Conservation (phyloP, 2,329 filamentous ascomycete species). For the Cytospora mali region DNA sequence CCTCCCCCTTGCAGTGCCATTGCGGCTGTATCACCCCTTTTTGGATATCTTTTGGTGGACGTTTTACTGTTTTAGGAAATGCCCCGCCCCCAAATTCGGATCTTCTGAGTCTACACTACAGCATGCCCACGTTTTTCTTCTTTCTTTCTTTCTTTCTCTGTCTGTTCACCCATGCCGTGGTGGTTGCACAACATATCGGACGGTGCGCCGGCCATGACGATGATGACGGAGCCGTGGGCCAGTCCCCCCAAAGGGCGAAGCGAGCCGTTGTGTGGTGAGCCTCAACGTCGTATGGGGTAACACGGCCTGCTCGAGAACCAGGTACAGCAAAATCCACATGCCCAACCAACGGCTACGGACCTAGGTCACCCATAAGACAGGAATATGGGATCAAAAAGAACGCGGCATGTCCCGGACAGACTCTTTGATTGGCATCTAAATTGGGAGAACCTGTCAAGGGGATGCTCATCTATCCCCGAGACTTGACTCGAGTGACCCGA, state of each 20-base stretch:
- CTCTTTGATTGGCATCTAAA: too few species aligned
- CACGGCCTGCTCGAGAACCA: too few species aligned
- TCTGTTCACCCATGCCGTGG: slow-evolving; percentile 16
- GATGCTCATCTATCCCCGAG: too few species aligned
- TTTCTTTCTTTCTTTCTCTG: too few species aligned
- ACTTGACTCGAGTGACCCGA: too few species aligned
- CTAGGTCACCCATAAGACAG: too few species aligned
- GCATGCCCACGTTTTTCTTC: slow-evolving; percentile 13
- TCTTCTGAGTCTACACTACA: not conserved
- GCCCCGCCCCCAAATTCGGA: slow-evolving; percentile 9
- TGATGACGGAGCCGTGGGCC: not conserved
- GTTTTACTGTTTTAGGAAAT: slow-evolving; percentile 18
- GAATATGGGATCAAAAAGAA: too few species aligned
- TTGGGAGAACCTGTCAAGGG: too few species aligned
- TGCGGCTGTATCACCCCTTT: slow-evolving; percentile 12
- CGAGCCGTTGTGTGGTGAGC: not conserved
- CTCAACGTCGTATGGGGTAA: not conserved
- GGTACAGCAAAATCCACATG: too few species aligned
- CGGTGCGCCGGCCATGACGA: not conserved
- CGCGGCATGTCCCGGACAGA: too few species aligned
- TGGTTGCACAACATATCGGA: slow-evolving; percentile 17
- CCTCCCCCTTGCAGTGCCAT: slow-evolving; percentile 11
- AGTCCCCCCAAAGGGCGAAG: not conserved
- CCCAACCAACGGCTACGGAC: too few species aligned
- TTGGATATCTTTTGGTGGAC: not conserved